Percentiles rank a stretch among this genome's conserved stretches.
Conservation (phyloP, 2,329 filamentous ascomycete genomes). For the Calonectria multiphialidica region DNA sequence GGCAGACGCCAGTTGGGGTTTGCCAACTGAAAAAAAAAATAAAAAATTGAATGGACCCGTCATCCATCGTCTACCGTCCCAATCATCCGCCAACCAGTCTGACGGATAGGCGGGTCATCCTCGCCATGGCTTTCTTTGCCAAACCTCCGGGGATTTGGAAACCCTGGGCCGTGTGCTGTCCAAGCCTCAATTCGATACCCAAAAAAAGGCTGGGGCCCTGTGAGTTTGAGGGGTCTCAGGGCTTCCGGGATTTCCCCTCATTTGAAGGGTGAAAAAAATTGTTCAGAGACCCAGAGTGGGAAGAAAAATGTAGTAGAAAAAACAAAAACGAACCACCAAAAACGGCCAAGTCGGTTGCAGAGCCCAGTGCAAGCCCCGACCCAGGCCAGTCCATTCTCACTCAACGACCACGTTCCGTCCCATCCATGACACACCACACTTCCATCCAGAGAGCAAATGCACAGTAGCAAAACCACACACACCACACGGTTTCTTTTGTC, state of each 20-base stretch:
- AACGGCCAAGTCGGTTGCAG: conserved; percentile 13
- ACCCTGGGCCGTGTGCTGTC: background rate
- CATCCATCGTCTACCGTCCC: conserved; percentile 5
- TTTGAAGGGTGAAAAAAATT: background rate
- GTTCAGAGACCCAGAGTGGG: background rate
- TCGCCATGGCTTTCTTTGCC: conserved; percentile 4
- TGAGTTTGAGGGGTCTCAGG: conserved; percentile 2
- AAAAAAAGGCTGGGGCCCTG: background rate
- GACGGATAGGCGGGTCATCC: conserved; percentile 27
- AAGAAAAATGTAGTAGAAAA: conserved; percentile 1
- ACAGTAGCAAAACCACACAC: background rate
- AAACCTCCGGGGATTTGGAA: conserved; percentile 14
- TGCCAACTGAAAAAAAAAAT: conserved; percentile 3
- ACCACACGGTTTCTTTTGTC: background rate
- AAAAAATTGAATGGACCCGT: conserved; percentile 23
- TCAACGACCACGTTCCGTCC: conserved; percentile 11
- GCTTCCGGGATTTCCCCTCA: conserved; percentile 15
- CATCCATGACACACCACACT: conserved; percentile 6
- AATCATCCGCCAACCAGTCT: conserved; percentile 19
- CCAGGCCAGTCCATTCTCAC: conserved; percentile 2
- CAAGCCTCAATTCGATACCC: conserved; percentile 36
- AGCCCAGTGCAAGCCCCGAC: conserved; percentile 11
- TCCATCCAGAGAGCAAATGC: background rate
- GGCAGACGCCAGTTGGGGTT: conserved; percentile 15
- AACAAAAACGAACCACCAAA: conserved; percentile 11